phyloP scores from a whole-genome alignment of 1,284 basidiomycete species.

The Mixia osmundae region DNA sequence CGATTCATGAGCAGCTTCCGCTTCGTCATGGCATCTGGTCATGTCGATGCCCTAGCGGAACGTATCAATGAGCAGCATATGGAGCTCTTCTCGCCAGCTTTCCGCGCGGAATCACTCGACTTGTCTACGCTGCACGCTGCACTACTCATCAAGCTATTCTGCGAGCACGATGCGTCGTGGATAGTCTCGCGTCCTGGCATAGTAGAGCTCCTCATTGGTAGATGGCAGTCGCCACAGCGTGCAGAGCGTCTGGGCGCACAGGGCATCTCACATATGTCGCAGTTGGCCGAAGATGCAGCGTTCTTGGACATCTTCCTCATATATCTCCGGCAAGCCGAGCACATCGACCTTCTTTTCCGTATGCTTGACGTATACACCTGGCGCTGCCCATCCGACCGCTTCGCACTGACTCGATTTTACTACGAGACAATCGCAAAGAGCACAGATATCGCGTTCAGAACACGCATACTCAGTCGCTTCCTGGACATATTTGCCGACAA shows the following conservation, averaged over 20 bases:
- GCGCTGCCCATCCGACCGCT: conserved; percentile 56
- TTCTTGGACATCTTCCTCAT: conserved; percentile 52
- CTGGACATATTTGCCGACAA: conserved; percentile 52
- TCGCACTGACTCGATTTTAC: conserved; percentile 62
- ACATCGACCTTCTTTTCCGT: conserved; percentile 73
- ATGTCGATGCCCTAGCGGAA: conserved; percentile 49
- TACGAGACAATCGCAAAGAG: conserved; percentile 54
- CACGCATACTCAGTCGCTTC: conserved; percentile 64
- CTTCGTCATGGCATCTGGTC: conserved; percentile 27
- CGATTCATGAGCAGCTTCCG: conserved; percentile 14
- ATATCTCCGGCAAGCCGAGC: conserved; percentile 33
- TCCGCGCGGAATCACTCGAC: conserved; percentile 9
- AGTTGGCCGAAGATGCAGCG: conserved; percentile 37
- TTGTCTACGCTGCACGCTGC: conserved; percentile 13
- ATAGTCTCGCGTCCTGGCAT: conserved; percentile 25
- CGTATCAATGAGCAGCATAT: conserved; percentile 45
- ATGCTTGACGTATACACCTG: conserved; percentile 62
- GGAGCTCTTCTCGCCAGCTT: conserved; percentile 30
- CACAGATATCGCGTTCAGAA: conserved; percentile 37
- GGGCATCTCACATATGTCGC: conserved; percentile 24
- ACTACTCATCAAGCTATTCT: conserved; percentile 46
- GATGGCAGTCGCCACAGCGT: conserved; percentile 21
- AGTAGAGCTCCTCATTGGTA: conserved; percentile 19
- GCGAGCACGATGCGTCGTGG: conserved; percentile 44
- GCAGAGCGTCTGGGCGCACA: conserved; percentile 21